phyloP scores from a whole-genome alignment of 768 basidiomycete species.

The Dentipellis sp. region DNA sequence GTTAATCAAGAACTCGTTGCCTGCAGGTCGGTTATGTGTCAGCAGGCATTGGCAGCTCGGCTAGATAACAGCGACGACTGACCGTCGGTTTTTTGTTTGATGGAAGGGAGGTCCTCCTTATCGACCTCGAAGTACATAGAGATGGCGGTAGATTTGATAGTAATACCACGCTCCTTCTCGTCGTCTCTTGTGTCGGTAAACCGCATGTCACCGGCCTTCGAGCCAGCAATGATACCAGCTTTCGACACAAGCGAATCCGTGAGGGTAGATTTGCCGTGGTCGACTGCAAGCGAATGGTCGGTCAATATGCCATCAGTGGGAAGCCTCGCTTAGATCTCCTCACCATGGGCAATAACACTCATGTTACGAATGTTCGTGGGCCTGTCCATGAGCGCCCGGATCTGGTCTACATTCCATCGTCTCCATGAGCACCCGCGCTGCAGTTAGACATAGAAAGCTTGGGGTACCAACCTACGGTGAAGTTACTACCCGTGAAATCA shows the following conservation, averaged over 20 bases:
- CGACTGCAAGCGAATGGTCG: slow-evolving; percentile 46
- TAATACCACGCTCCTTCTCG: slow-evolving; percentile 99
- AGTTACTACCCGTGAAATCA: slow-evolving; percentile 10
- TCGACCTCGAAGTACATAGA: slow-evolving; percentile 98
- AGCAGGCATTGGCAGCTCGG: background rate
- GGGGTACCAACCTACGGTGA: slow-evolving; percentile 12
- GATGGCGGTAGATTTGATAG: slow-evolving; percentile 99
- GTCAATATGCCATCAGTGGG: slow-evolving; percentile 8
- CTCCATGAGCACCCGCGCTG: slow-evolving; percentile 23
- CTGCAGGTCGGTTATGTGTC: slow-evolving; percentile 25
- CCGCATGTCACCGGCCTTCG: slow-evolving; percentile 94
- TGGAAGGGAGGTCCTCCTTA: slow-evolving; percentile 77
- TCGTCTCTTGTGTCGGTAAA: slow-evolving; percentile 97
- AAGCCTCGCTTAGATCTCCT: slow-evolving; percentile 22
- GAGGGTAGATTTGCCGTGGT: slow-evolving; percentile 99
- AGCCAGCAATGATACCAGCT: slow-evolving; percentile 94
- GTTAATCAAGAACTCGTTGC: slow-evolving; percentile 98
- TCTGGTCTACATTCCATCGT: slow-evolving; percentile 52
- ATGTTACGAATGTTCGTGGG: slow-evolving; percentile 93
- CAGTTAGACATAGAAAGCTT: background rate
- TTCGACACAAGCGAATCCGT: slow-evolving; percentile 99
- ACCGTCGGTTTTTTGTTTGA: slow-evolving; percentile 95
- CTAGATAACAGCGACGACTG: background rate
- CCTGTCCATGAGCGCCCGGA: slow-evolving; percentile 80
- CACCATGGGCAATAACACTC: slow-evolving; percentile 90